Evolutionary conservation across 345 rosid species (phyloP), one percentile per base, ranked within the genome.

Genomic region (Angophora floribunda): DNA sequence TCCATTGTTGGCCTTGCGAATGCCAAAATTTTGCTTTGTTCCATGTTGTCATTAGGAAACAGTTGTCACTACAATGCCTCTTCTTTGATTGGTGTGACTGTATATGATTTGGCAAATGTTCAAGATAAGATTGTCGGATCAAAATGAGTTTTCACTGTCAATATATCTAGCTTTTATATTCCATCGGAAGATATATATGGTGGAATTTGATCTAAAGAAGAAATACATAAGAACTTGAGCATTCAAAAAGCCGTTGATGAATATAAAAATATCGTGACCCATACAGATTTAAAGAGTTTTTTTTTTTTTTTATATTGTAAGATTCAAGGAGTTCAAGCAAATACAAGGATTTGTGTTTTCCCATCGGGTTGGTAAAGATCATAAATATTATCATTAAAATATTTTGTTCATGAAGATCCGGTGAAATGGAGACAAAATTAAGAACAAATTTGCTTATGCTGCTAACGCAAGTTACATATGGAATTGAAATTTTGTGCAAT

Each of bases 31-130:
- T 52, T 9, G 1, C 6, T 17, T 52, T 0, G 0, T 17, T 52
- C 4, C 24, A 2, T 52, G 24, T 52, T 53, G 57, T 53, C 1
- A 53, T 19, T 1, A 19, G 57, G 9, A 16, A 22, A 3, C 1
- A 53, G 1, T 3, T 53, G 24, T 52, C 9, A 0, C 1, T 6
- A 0, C 1, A 17, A 52, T 7, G 8, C 22, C 22, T 52, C 4
- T 52, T 52, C 22, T 7, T 52, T 0, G 7, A 52, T 16, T 52
- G 22, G 0, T 15, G 0, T 16, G 55, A 16, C 6, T 52, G 7
- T 52, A 2, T 52, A 6, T 52, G 8, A 0, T 0, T 52, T 16
- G 22, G 0, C 1, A 52, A 1, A 52, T 52, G 3, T 52, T 52
- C 21, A 52, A 0, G 8, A 52, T 1, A 52, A 52, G 4, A 52